Percentiles rank a stretch among this genome's conserved stretches.
phyloP scores from a whole-genome alignment of 1,139 yeast species.

The Taphrina confusa region DNA sequence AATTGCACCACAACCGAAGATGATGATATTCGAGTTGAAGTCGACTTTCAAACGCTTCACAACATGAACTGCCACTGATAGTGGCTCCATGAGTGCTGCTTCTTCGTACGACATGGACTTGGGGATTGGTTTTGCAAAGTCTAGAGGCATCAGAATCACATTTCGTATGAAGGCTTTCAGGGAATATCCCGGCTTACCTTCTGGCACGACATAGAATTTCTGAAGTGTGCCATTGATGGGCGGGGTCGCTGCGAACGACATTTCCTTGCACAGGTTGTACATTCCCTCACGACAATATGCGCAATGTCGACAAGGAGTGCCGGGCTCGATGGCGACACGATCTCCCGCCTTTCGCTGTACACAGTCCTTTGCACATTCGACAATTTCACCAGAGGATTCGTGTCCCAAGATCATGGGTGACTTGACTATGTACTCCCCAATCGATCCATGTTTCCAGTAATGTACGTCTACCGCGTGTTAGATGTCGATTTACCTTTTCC shows the following conservation, averaged over 20 bases:
- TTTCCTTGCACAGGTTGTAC: constrained; percentile 77
- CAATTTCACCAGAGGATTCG: constrained; percentile 62
- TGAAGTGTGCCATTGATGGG: constrained; percentile 69
- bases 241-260: constrained; percentile 89
- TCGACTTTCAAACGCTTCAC: constrained; percentile 60
- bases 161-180: not conserved
- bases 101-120: constrained; percentile 71
- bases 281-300: constrained; percentile 70
- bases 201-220: constrained; percentile 73
- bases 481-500: not conserved
- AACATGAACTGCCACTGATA: constrained; percentile 81
- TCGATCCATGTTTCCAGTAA: constrained; percentile 74
- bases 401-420: constrained; percentile 64
- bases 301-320: constrained; percentile 70
- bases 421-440: constrained; percentile 58
- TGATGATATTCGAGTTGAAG: constrained; percentile 68
- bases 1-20: constrained; percentile 87
- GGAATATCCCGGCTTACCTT: constrained; percentile 42
- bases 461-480: constrained; percentile 53
- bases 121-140: constrained; percentile 76
- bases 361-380: constrained; percentile 63
- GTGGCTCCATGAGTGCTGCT: constrained; percentile 82
- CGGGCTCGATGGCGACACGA: constrained; percentile 65
- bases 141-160: constrained; percentile 44
- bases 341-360: constrained; percentile 57